phyloP scores from a whole-genome alignment of 2,329 filamentous ascomycete species.

The Fusarium sp. region DNA sequence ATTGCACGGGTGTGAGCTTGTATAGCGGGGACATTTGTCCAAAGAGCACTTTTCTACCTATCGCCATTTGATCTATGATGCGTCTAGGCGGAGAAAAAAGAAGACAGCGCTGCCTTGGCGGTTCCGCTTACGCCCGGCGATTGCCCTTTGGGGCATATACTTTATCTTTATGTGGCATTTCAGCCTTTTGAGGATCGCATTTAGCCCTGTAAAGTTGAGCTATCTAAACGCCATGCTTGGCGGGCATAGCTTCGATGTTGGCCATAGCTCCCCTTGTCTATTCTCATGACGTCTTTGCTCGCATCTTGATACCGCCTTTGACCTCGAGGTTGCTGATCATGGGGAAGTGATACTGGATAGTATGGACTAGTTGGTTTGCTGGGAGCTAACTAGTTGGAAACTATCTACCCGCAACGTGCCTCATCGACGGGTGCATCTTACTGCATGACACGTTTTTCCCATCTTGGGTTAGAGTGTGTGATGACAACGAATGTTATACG shows the following conservation, averaged over 20 bases:
- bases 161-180: background rate
- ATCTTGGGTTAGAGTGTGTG: constrained; percentile 3
- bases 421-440: constrained; percentile 35
- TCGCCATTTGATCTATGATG: constrained; percentile 2
- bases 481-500: background rate
- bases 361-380: background rate
- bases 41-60: background rate
- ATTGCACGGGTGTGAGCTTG: constrained; percentile 1
- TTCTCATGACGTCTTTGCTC: constrained; percentile 27
- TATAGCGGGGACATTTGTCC: background rate
- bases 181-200: background rate
- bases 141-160: constrained; percentile 17
- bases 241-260: background rate
- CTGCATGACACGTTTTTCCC: constrained; percentile 18
- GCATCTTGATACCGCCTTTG: constrained; percentile 37
- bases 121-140: constrained; percentile 18
- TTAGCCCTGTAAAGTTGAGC: background rate
- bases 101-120: background rate
- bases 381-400: background rate
- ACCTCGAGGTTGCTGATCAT: constrained; percentile 4
- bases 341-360: background rate
- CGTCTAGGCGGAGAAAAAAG: background rate
- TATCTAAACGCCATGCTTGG: background rate
- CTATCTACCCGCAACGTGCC: constrained; percentile 26
- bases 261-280: constrained; percentile 23